Percentiles rank a stretch among this genome's conserved stretches.
Evolutionary conservation across 805 yeast genomes (phyloP).

Genomic region (Tetrapisispora nanseiensis): DNA sequence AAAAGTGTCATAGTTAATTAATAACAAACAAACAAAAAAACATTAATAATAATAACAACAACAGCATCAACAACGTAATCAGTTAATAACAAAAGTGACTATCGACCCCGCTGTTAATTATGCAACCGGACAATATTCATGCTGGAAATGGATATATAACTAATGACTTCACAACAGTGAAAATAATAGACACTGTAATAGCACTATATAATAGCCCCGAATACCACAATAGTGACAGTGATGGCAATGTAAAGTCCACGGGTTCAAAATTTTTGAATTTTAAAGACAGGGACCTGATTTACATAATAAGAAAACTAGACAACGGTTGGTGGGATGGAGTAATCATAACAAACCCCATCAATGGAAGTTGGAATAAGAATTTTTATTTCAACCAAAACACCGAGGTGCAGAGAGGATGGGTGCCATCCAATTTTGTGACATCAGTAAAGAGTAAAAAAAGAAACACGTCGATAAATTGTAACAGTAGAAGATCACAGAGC

Average conservation of each 20-base stretch:
- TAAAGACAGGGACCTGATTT: constrained; percentile 55
- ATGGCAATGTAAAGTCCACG: background rate
- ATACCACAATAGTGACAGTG: background rate
- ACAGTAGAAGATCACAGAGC: background rate
- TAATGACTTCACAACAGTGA: background rate
- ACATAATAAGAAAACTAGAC: constrained; percentile 54
- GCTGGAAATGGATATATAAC: background rate
- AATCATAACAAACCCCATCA: constrained; percentile 11
- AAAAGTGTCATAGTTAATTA: no score
- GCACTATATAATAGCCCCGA: constrained; percentile 9
- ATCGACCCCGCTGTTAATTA: background rate
- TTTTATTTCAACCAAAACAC: constrained; percentile 18
- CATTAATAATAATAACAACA: no score
- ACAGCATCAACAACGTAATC: no score
- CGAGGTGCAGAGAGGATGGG: constrained; percentile 64
- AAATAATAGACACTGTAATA: constrained; percentile 9
- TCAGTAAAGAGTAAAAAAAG: background rate
- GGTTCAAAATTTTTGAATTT: constrained; percentile 5
- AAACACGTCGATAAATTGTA: background rate
- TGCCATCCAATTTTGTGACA: constrained; percentile 36
- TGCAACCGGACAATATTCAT: background rate
- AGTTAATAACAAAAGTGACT: no score
- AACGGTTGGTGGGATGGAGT: constrained; percentile 90
- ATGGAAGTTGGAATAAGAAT: background rate
- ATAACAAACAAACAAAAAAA: no score